phyloP scores from a whole-genome alignment of 495 filamentous ascomycete species.

The Neurospora sp. region DNA sequence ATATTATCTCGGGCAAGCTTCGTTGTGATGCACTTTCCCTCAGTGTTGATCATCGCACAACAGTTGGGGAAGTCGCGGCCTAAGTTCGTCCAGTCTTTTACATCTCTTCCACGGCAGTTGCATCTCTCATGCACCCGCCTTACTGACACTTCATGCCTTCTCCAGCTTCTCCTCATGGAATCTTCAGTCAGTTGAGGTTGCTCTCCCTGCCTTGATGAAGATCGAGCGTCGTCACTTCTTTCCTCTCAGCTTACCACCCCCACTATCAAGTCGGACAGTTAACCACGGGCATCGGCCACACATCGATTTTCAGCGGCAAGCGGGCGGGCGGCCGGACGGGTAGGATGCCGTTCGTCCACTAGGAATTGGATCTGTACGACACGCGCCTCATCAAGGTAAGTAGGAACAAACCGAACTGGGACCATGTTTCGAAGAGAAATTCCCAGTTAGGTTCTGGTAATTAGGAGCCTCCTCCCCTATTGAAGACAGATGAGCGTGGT shows the following conservation, averaged over 20 bases:
- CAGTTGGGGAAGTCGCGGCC: slow-evolving; percentile 1
- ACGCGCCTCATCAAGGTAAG: no score
- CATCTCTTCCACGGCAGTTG: background rate
- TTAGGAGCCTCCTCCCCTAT: no score
- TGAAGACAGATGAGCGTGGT: no score
- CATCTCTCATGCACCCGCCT: background rate
- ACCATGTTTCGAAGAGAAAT: no score
- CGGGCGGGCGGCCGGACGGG: background rate
- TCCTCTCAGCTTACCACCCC: background rate
- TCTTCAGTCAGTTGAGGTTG: background rate
- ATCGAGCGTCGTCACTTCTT: background rate
- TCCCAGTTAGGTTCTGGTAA: no score
- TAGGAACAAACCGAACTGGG: no score
- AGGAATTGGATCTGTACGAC: background rate
- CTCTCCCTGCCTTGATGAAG: background rate
- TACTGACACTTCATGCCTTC: background rate
- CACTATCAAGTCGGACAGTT: background rate
- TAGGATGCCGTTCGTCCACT: background rate
- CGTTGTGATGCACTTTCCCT: background rate
- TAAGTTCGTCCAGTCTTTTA: background rate
- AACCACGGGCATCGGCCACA: no score
- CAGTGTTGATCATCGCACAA: background rate
- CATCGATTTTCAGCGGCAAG: background rate
- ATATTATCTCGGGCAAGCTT: background rate
- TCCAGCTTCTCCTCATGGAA: background rate